Evolutionary conservation across 768 basidiomycete species (phyloP), one percentile per base, ranked within the genome.

Genomic region (Astraeus odoratus): DNA sequence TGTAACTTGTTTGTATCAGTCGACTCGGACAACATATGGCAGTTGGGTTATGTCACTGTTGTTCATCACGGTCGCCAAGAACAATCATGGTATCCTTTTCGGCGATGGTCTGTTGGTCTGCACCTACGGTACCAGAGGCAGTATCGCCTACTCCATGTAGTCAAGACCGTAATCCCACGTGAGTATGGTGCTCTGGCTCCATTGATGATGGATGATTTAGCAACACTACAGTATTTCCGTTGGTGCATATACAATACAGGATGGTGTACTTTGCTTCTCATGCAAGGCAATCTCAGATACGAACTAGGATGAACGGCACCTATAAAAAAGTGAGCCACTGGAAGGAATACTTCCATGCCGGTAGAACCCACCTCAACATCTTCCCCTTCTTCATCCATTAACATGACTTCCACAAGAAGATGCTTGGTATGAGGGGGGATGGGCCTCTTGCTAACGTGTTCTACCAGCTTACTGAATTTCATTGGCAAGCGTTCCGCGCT

Each of bases 401-500:
- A 86, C 91, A 98, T 95, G 39, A 97, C 80, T 67, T 97, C 96
- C 12, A 93, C 89, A 35, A 95, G 73, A 30, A 98, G 74, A 55
- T 91, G 83, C 58, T 82, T 92, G 47, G 76, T 75, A 59, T 92
- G 83, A 8, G 86, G 78, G 10, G 83, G 83, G 48, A 98, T 77
- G 5, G 91, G 80, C 68, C 94, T 97, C 80, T 90, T 97, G 72
- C 87, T 92, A 46, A 99, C 92, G 44, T 76, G 76, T 64, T 97
- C 95, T 8, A 95, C 93, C 23, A 99, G 74, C 49, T 83, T 81
- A 63, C 82, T 88, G 69, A 99, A 90, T 57, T 78, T 84, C 90
- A 96, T 86, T 5, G 79, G 76, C 51, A 95, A 63, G 42, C 94
- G 76, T 60, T 95, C 93, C 37, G 90, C 81, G 56, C 85, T 85